phyloP scores from a whole-genome alignment of 148 eudicot species.

The Pouteria glomerata region DNA sequence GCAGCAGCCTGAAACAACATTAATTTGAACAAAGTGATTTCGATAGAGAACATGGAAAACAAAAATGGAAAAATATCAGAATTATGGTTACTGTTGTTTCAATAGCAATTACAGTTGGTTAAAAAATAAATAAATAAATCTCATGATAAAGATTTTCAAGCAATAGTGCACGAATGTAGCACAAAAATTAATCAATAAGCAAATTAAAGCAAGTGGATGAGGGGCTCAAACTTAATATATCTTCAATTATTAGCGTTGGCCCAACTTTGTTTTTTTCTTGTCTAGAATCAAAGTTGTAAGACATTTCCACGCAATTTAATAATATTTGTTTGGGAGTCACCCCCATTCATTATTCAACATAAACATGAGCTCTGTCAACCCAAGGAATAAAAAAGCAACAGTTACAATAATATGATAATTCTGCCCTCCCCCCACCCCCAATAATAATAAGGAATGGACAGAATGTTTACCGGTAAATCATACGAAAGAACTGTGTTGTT shows the following conservation, averaged over 20 bases:
- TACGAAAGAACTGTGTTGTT: conserved; percentile 58
- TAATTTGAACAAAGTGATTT: neutral
- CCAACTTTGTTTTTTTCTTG: neutral
- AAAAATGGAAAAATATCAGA: neutral
- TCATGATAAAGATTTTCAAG: no score
- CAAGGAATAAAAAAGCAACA: neutral
- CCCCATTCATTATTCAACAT: neutral
- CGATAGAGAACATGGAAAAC: neutral
- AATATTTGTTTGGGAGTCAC: neutral
- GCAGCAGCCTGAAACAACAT: conserved; percentile 63
- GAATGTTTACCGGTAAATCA: conserved; percentile 65
- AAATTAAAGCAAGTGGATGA: neutral
- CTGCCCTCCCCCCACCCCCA: neutral
- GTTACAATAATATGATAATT: neutral
- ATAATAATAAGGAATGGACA: neutral
- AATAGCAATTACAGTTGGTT: neutral
- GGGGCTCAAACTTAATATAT: neutral
- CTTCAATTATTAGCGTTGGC: neutral
- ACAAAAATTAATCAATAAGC: neutral
- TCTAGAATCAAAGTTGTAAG: neutral
- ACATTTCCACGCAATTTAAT: neutral
- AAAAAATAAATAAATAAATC: neutral
- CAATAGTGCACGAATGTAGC: no score
- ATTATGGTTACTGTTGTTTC: neutral
- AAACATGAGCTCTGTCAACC: neutral